phyloP scores from a whole-genome alignment of 1,139 yeast genomes.

The Arxiozyma slooffiae region DNA sequence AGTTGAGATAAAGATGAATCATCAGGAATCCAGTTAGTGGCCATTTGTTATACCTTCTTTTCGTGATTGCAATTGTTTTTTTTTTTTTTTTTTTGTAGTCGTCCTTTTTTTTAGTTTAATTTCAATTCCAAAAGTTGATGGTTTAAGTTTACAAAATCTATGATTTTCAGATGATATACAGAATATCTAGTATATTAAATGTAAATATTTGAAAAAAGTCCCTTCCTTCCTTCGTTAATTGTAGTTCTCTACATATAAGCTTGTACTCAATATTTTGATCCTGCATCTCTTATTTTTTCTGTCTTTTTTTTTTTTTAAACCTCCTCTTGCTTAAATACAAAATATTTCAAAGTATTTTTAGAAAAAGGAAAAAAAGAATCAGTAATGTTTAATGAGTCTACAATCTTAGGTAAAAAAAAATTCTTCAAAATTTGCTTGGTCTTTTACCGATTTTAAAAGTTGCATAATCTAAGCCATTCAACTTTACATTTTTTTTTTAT shows the following conservation, averaged over 20 bases:
- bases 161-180: too few species aligned
- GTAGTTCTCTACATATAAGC: neutral
- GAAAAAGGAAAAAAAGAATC: neutral
- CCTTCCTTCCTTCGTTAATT: neutral
- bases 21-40: constrained; percentile 51
- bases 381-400: too few species aligned
- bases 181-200: neutral
- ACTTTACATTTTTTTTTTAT: too few species aligned
- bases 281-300: too few species aligned
- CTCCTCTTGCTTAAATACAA: neutral
- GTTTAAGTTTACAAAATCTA: too few species aligned
- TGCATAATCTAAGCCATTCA: neutral
- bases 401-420: neutral
- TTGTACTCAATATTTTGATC: neutral
- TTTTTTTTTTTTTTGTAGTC: too few species aligned
- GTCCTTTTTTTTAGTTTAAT: neutral
- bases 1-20: constrained; percentile 52
- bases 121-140: too few species aligned
- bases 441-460: neutral
- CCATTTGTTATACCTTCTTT: constrained; percentile 4
- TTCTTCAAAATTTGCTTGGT: neutral
- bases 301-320: too few species aligned
- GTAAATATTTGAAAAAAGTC: too few species aligned
- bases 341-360: too few species aligned
- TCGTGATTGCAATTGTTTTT: neutral